Evolutionary conservation across 2,329 filamentous ascomycete species (phyloP).

Genomic region (Pseudogymnoascus sp.): DNA sequence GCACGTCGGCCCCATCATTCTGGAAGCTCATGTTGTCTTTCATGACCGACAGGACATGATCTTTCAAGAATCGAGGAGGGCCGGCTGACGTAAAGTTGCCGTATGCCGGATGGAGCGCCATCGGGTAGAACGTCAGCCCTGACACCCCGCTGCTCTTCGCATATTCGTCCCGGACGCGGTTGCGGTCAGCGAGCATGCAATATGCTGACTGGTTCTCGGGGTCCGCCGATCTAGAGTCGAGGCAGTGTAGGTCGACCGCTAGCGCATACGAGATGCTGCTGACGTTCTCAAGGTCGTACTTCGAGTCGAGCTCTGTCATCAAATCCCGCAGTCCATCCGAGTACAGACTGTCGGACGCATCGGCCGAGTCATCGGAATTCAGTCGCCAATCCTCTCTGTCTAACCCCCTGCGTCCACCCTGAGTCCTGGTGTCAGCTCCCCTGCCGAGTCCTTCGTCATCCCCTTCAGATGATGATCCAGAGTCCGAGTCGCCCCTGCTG

Average conservation of each 20-base stretch:
- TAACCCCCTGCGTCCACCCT: background rate
- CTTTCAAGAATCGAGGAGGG: too few species aligned
- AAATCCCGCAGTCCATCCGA: background rate
- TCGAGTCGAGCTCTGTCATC: background rate
- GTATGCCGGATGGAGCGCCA: background rate
- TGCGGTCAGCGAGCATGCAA: background rate
- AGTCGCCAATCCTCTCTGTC: background rate
- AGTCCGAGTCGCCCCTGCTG: background rate
- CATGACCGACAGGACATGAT: too few species aligned
- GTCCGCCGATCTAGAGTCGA: background rate
- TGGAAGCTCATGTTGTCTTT: too few species aligned
- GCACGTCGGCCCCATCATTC: too few species aligned
- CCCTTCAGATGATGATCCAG: background rate
- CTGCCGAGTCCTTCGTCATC: background rate
- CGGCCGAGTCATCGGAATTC: background rate
- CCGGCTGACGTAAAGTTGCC: background rate
- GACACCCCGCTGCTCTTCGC: background rate
- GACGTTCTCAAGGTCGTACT: background rate
- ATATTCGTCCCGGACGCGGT: background rate
- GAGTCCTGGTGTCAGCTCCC: background rate
- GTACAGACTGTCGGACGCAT: background rate
- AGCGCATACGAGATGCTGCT: background rate
- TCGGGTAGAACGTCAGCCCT: background rate
- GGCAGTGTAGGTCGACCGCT: background rate
- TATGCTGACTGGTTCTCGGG: background rate